These are phyloP conservation scores for Coccomyxa subellipsoidea DNA, from an alignment of 163 green algal species.

Conservation along the genomic window DNA sequence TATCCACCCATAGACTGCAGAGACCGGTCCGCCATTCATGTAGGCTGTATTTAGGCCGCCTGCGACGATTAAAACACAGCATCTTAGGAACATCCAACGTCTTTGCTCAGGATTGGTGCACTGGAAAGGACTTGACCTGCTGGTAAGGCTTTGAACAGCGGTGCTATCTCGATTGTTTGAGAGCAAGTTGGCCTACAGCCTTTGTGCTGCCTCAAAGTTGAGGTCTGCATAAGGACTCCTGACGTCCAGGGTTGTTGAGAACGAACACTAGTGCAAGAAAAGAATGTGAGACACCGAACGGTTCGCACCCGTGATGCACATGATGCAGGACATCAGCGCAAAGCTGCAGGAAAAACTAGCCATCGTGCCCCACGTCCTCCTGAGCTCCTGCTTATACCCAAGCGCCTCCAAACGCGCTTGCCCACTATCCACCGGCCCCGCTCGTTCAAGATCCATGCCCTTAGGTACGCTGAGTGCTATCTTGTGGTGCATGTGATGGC, in stretches of 20 bases:
- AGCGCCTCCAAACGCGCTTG: background rate
- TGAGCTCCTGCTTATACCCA: background rate
- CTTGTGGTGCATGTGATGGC: background rate
- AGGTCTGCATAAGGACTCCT: too few relatives aligned
- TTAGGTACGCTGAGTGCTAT: background rate
- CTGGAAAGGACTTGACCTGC: too few relatives aligned
- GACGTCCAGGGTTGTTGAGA: too few relatives aligned
- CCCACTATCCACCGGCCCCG: background rate
- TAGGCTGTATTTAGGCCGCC: background rate
- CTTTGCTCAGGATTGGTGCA: too few relatives aligned
- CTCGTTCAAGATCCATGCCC: background rate
- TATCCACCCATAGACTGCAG: background rate
- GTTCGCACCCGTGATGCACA: background rate
- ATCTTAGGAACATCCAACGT: too few relatives aligned
- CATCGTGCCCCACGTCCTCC: background rate
- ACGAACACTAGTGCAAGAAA: too few relatives aligned
- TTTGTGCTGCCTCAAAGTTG: too few relatives aligned
- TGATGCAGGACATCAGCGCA: background rate
- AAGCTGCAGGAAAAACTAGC: background rate
- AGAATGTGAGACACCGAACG: too few relatives aligned
- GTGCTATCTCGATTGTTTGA: too few relatives aligned
- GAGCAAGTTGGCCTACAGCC: too few relatives aligned
- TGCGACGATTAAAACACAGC: background rate
- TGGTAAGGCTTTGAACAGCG: too few relatives aligned
- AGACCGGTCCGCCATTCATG: background rate